Evolutionary conservation across 2,329 filamentous ascomycete genomes (phyloP), one percentile per base, ranked within the genome.

Genomic region (Ceratocystiopsis minuta): DNA sequence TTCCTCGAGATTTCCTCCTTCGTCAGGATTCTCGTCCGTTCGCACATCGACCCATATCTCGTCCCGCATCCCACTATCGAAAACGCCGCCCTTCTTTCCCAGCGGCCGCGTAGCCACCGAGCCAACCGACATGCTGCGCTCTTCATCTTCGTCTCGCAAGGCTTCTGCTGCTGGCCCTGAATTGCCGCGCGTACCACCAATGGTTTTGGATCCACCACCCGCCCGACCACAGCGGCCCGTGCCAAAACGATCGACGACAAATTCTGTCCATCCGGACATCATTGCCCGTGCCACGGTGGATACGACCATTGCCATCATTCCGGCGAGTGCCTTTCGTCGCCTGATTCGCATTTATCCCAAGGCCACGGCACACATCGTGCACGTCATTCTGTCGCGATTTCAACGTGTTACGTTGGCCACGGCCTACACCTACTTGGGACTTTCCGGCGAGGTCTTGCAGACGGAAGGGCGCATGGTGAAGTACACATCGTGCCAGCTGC

Each of bases 291-390:
- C 90, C 6, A 92, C 86, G 15, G 81, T 92, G 18, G 92, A 98
- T 55, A 98, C 90, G 0, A 98, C 92, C 0, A 95, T 98, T 59
- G 90, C 90, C 6, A 92, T 98, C 48, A 98, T 98, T 44, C 92
- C 92, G 1, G 90, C 90, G 1, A 94, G 86, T 55, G 92, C 90
- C 4, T 98, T 98, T 53, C 77, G 86, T 41, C 78, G 92, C 10
- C 66, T 98, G 41, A 98, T 93, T 40, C 77, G 84, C 54, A 79
- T 95, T 18, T 98, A 96, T 52, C 90, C 90, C 11, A 93, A 92
- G 62, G 87, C 92, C 11, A 95, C 90, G 2, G 80, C 90, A 2
- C 92, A 98, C 54, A 96, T 98, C 48, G 86, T 98, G 6, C 90
- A 98, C 55, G 88, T 98, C 37, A 98, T 98, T 46, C 63, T 98